phyloP scores from a whole-genome alignment of 2,329 filamentous ascomycete genomes.

The Emericellopsis atlantica region DNA sequence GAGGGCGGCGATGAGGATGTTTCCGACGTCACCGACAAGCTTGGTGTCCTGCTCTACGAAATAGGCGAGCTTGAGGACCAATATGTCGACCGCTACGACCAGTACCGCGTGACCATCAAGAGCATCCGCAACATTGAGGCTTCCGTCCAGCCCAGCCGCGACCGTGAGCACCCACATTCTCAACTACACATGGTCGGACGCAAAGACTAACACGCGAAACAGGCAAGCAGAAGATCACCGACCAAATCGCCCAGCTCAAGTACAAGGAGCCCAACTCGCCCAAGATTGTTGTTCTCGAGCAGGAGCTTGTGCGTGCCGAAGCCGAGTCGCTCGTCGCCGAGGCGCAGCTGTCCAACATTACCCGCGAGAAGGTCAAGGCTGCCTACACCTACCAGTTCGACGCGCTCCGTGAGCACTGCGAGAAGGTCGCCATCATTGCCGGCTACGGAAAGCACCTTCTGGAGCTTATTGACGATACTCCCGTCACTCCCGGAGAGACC shows the following conservation, averaged over 20 bases:
- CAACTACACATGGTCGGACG: too few relatives aligned
- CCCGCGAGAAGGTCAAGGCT: conserved; percentile 97
- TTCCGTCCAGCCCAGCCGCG: conserved; percentile 92
- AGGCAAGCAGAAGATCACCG: conserved; percentile 99
- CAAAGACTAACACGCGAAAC: neutral
- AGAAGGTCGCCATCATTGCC: conserved; percentile 96
- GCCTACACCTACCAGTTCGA: conserved; percentile 98
- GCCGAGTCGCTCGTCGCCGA: conserved; percentile 98
- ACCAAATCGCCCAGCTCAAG: conserved; percentile 96
- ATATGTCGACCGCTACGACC: conserved; percentile 96
- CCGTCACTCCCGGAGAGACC: conserved; percentile 94
- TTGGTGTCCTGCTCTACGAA: conserved; percentile 94
- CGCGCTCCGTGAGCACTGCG: conserved; percentile 89
- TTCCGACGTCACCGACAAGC: conserved; percentile 96
- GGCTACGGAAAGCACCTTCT: conserved; percentile 97
- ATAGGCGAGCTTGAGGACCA: conserved; percentile 97
- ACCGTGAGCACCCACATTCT: conserved; percentile 51
- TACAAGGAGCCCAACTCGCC: conserved; percentile 99
- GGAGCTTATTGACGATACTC: conserved; percentile 90
- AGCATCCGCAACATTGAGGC: conserved; percentile 98
- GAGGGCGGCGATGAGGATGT: conserved; percentile 94
- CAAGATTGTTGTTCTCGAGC: conserved; percentile 93
- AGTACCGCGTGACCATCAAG: conserved; percentile 98
- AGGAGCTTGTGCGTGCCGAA: conserved; percentile 95
- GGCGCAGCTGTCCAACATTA: conserved; percentile 97